phyloP scores from a whole-genome alignment of 208 protist species.

The Crithidia brevicula region DNA sequence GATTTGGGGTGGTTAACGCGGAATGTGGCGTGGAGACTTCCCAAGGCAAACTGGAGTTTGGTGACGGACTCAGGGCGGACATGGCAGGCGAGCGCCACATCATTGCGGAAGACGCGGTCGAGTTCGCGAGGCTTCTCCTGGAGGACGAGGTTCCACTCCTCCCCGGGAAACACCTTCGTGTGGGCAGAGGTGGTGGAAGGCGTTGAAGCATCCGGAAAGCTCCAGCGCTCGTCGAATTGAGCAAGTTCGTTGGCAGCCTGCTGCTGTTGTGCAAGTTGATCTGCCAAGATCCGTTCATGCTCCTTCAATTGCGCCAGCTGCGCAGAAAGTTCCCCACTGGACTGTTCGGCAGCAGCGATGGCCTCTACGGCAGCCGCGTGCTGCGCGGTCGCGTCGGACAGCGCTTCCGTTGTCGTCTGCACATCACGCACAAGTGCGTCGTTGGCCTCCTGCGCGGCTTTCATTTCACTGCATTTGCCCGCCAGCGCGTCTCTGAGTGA shows the following conservation, averaged over 20 bases:
- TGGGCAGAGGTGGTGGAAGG: conserved; percentile 13
- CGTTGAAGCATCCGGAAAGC: neutral
- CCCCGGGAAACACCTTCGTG: conserved; percentile 32
- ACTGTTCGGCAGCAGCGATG: neutral
- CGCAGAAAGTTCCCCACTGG: neutral
- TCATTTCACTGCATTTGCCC: neutral
- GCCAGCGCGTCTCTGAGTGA: neutral
- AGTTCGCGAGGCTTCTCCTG: conserved; percentile 30
- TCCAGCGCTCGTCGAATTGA: conserved; percentile 30
- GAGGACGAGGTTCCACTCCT: conserved; percentile 35
- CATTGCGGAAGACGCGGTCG: conserved; percentile 23
- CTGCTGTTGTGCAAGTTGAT: neutral
- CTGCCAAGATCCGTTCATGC: neutral
- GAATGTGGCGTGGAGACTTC: conserved; percentile 37
- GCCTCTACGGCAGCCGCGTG: neutral
- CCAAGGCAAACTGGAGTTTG: conserved; percentile 30
- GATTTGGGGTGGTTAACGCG: conserved; percentile 17
- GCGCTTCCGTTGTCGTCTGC: neutral
- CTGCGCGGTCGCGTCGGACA: neutral
- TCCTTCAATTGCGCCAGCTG: neutral
- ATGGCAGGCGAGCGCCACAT: conserved; percentile 39
- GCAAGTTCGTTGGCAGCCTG: neutral
- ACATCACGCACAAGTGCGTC: neutral
- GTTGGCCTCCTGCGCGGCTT: neutral
- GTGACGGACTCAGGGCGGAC: conserved; percentile 22